Conservation (phyloP, 2,329 filamentous ascomycete species). For the Diaporthe nobilis region DNA sequence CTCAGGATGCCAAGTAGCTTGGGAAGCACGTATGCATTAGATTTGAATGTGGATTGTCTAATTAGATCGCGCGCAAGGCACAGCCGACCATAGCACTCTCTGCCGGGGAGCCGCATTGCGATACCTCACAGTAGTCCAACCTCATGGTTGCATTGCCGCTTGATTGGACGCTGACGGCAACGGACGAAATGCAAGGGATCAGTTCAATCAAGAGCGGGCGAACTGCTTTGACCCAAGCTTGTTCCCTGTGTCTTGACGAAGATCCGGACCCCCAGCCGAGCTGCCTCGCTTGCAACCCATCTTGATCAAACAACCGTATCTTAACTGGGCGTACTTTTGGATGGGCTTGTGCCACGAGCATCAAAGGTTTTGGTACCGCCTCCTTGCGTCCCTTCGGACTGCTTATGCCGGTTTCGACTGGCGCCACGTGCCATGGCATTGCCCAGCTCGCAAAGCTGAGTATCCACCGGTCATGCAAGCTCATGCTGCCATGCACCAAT, state of each 20-base stretch:
- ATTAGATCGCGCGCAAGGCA: slow-evolving; percentile 10
- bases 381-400: slow-evolving; percentile 1
- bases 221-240: slow-evolving; percentile 4
- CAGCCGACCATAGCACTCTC: not conserved
- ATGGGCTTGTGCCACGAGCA: not conserved
- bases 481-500: slow-evolving; percentile 48
- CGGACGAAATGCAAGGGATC: not conserved
- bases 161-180: not conserved
- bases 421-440: slow-evolving; percentile 55
- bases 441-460: slow-evolving; percentile 50
- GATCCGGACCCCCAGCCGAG: slow-evolving; percentile 11
- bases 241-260: not conserved
- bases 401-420: slow-evolving; percentile 48
- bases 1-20: not conserved
- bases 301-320: not conserved
- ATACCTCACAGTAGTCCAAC: not conserved
- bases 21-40: slow-evolving; percentile 3
- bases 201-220: not conserved
- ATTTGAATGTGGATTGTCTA: slow-evolving; percentile 23
- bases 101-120: slow-evolving; percentile 20
- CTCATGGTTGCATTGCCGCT: slow-evolving; percentile 15
- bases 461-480: slow-evolving; percentile 51
- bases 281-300: not conserved
- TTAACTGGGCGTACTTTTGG: not conserved
- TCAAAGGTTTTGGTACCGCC: slow-evolving; percentile 6